Percentiles rank a stretch among this genome's conserved stretches.
phyloP scores from a whole-genome alignment of 345 rosid genomes.

The Schrenkiella parvula region DNA sequence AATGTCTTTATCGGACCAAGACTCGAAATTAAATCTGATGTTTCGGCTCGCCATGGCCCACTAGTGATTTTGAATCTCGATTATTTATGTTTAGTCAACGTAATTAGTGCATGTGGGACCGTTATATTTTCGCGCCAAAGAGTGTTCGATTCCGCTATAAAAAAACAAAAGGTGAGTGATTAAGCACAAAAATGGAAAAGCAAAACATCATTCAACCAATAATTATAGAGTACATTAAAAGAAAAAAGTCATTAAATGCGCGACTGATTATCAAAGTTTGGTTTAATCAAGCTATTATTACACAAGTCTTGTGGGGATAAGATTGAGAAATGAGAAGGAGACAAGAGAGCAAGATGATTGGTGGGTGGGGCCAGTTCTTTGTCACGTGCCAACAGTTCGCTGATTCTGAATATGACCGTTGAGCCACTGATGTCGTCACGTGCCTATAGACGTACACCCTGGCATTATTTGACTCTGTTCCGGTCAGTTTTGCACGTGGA shows the following conservation, averaged over 20 bases:
- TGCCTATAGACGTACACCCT: slow-evolving; percentile 19
- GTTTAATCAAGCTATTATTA: not conserved
- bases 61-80: not conserved
- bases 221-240: not conserved
- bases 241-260: not conserved
- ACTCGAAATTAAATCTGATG: slow-evolving; percentile 15
- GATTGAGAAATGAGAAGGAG: slow-evolving; percentile 13
- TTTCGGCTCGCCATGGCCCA: slow-evolving; percentile 12
- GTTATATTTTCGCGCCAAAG: slow-evolving; percentile 19
- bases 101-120: slow-evolving; percentile 18
- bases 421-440: slow-evolving; percentile 30
- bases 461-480: slow-evolving; percentile 22
- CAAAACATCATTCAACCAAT: slow-evolving; percentile 9
- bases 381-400: slow-evolving; percentile 30
- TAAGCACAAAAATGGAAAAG: not conserved
- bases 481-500: slow-evolving; percentile 26
- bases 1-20: slow-evolving; percentile 20
- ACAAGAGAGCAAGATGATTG: slow-evolving; percentile 32
- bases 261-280: not conserved
- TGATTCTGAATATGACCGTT: slow-evolving; percentile 32
- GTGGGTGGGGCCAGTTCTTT: slow-evolving; percentile 17
- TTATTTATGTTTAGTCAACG: slow-evolving; percentile 14
- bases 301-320: not conserved
- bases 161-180: not conserved
- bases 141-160: not conserved